Percentiles rank a stretch among this genome's conserved stretches.
Evolutionary conservation across 1,284 basidiomycete genomes (phyloP).

Genomic region (Marasmius fiardii): DNA sequence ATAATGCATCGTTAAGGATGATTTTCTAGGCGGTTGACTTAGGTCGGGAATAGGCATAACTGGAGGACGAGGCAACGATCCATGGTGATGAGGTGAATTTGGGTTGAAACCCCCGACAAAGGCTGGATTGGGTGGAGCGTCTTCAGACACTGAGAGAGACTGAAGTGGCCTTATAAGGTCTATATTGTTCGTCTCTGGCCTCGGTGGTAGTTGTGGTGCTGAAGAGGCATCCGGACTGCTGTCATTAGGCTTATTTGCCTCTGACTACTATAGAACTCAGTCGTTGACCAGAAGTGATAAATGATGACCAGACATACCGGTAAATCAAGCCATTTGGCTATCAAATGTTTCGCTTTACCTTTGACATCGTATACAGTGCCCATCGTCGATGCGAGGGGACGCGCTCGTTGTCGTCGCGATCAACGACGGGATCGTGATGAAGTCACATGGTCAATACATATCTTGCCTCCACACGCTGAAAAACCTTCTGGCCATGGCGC

Average conservation of each 20-base stretch:
- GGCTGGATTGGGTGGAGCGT: conserved; percentile 7
- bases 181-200: conserved; percentile 13
- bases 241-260: conserved; percentile 4
- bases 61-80: conserved; percentile 34
- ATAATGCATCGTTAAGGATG: conserved; percentile 61
- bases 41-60: conserved; percentile 35
- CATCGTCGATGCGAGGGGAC: conserved; percentile 1
- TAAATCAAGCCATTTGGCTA: conserved; percentile 24
- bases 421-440: neutral
- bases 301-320: conserved; percentile 14
- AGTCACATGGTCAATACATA: neutral
- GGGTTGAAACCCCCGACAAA: conserved; percentile 42
- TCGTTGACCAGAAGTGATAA: conserved; percentile 3
- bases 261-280: conserved; percentile 19
- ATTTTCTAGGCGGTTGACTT: conserved; percentile 19
- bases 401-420: neutral
- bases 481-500: too few species aligned
- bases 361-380: conserved; percentile 17
- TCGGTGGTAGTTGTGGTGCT: conserved; percentile 14
- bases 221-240: conserved; percentile 6
- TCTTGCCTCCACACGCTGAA: too few species aligned
- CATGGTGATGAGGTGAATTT: conserved; percentile 13
- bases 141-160: conserved; percentile 1
- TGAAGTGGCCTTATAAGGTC: conserved; percentile 37
- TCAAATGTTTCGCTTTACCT: conserved; percentile 27